Conservation (phyloP, 148 eudicot species). For the Chenopodium suecicum region DNA sequence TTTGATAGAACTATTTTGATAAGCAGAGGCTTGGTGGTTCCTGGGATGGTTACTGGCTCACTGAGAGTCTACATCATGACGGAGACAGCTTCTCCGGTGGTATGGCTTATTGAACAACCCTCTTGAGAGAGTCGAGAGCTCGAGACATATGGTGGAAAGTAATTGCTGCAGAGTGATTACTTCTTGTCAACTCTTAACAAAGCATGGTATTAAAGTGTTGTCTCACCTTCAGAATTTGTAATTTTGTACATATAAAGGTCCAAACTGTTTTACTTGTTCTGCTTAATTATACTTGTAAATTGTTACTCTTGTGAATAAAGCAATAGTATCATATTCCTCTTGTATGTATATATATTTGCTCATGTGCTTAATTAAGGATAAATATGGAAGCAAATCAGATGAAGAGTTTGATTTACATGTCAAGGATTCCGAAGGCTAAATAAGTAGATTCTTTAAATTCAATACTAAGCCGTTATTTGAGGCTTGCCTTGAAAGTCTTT, state of each 20-base stretch:
- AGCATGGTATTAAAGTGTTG: background rate
- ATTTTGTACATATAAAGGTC: conserved; percentile 14
- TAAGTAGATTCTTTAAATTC: background rate
- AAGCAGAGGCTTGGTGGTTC: conserved; percentile 88
- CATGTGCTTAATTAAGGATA: background rate
- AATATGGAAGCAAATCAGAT: background rate
- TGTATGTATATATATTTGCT: background rate
- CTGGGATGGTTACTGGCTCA: conserved; percentile 99
- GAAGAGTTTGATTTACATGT: background rate
- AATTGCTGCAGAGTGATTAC: background rate
- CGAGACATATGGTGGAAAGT: too few species aligned
- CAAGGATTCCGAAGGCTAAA: background rate
- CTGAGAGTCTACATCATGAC: conserved; percentile 84
- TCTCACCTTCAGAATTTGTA: conserved; percentile 11
- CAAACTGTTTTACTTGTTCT: conserved; percentile 3
- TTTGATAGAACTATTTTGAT: background rate
- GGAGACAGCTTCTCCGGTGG: conserved; percentile 90
- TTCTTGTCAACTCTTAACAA: background rate
- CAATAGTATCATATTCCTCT: background rate
- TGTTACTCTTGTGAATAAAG: conserved; percentile 10
- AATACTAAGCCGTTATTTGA: background rate
- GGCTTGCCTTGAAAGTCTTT: background rate
- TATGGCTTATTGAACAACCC: conserved; percentile 66
- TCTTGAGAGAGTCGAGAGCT: background rate
- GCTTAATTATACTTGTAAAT: conserved; percentile 16